Evolutionary conservation across 106 monocot genomes (phyloP), one percentile per base, ranked within the genome.

Genomic region (Triglochin maritima): DNA sequence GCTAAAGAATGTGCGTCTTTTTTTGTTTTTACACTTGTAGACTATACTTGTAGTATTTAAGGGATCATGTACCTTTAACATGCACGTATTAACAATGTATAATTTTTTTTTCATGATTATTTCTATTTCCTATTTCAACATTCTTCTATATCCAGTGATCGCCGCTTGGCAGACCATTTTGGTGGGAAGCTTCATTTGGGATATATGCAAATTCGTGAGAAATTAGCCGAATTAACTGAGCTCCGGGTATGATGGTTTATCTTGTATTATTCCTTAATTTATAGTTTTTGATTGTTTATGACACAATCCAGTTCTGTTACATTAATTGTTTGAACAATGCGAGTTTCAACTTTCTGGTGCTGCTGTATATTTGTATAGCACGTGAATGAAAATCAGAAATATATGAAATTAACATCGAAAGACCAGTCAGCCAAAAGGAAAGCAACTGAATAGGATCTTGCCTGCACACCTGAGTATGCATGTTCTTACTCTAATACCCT

Each of bases 1-100:
- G 85, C 92, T 93, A 83, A 85, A 85, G 77, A 85, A 87, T 88
- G 88, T 93, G 92, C 88, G 88, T 93, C 73, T 77, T 92, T 77
- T 92, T 77, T 74, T 64, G 68, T 49, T 79, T 81, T 86, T 75
- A 62, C 64, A 61, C 47, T 77, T 54, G 65, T 82, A 68, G 80
- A 75, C 61, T 78, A 68, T 70, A 70, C 66, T n/a, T 71, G 44
- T 62, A 67, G 58, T 74, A 76, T 42, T 64, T 69, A 54, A 57
- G 63, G 57, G 46, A 56, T 66, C 58, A 49, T 9, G 52, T 45
- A 17, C 58, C 7, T 55, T 51, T 76, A 68, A 16, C 13, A 17
- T 68, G 44, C 54, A 29, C 42, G 48, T 53, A 41, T 64, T 47
- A 17, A 65, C 66, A 60, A 44, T 12, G 4, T 64, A 46, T 8